These are phyloP conservation scores for Inonotus hispidus DNA, from an alignment of 1,284 basidiomycete genomes.

Conservation along the genomic window DNA sequence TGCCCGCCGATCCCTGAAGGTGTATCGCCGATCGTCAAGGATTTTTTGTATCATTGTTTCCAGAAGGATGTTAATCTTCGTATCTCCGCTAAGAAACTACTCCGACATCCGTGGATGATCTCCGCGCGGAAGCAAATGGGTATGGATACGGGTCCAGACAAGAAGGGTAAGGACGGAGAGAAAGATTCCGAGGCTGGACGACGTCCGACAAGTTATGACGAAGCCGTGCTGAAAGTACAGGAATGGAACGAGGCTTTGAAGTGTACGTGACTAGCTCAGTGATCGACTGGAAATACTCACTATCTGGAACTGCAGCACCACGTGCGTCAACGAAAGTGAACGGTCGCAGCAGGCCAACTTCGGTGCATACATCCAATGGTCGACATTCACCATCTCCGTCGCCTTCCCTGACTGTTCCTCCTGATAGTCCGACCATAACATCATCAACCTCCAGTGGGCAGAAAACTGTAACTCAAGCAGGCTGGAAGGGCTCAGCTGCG, in stretches of 20 bases:
- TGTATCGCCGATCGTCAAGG: conserved; percentile 89
- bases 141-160: conserved; percentile 34
- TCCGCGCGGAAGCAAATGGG: conserved; percentile 73
- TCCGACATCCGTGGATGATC: conserved; percentile 95
- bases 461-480: conserved; percentile 19
- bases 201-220: conserved; percentile 72
- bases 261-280: conserved; percentile 46
- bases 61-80: conserved; percentile 96
- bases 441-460: conserved; percentile 27
- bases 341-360: conserved; percentile 31
- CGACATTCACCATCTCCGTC: conserved; percentile 38
- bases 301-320: conserved; percentile 37
- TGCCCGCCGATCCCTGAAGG: conserved; percentile 94
- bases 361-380: conserved; percentile 27
- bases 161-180: conserved; percentile 35
- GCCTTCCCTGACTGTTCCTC: conserved; percentile 23
- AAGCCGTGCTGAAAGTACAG: conserved; percentile 91
- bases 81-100: conserved; percentile 88
- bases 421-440: conserved; percentile 29
- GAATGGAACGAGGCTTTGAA: conserved; percentile 98
- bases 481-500: conserved; percentile 12
- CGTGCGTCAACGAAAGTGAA: conserved; percentile 60
- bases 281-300: not conserved
- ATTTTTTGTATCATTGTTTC: conserved; percentile 96
- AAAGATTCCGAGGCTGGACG: conserved; percentile 39